A percentile compares a stretch with the other conserved stretches of the same genome.
Evolutionary conservation across 2,329 filamentous ascomycete genomes (phyloP).

Genomic region (Pestalotiopsis fici): DNA sequence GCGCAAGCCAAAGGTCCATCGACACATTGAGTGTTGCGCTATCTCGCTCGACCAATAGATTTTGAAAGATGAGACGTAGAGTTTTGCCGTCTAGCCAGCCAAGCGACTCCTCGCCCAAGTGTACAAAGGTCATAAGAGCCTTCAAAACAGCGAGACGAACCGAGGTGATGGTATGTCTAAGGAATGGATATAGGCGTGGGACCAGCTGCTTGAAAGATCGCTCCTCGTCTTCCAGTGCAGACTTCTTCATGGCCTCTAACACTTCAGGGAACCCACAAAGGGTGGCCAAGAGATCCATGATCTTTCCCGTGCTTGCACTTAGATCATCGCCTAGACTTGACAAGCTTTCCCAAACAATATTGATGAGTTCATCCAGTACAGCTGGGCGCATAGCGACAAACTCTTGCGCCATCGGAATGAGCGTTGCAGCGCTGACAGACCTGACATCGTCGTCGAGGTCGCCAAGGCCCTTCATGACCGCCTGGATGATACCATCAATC

Average conservation of each 20-base stretch:
- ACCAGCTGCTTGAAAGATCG: slow-evolving; percentile 92
- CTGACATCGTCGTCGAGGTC: slow-evolving; percentile 95
- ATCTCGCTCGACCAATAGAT: slow-evolving; percentile 90
- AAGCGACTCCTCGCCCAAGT: slow-evolving; percentile 79
- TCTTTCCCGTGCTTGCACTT: slow-evolving; percentile 94
- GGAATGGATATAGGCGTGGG: slow-evolving; percentile 90
- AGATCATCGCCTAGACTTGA: slow-evolving; percentile 96
- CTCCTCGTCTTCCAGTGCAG: slow-evolving; percentile 79
- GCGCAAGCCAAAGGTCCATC: slow-evolving; percentile 81
- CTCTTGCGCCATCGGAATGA: slow-evolving; percentile 94
- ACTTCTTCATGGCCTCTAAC: slow-evolving; percentile 88
- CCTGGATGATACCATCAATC: slow-evolving; percentile 88
- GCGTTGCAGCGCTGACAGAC: slow-evolving; percentile 93
- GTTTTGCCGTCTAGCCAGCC: slow-evolving; percentile 93
- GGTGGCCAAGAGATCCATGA: slow-evolving; percentile 97
- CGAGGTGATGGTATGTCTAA: slow-evolving; percentile 95
- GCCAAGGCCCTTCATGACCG: slow-evolving; percentile 91
- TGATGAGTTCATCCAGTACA: slow-evolving; percentile 79
- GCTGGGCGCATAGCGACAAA: slow-evolving; percentile 83
- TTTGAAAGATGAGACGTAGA: slow-evolving; percentile 88
- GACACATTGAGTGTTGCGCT: slow-evolving; percentile 80
- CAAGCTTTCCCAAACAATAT: slow-evolving; percentile 96
- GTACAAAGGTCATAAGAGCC: slow-evolving; percentile 88
- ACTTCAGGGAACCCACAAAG: slow-evolving; percentile 94
- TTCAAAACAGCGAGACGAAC: slow-evolving; percentile 92